Evolutionary conservation across 2,329 filamentous ascomycete species (phyloP).

Genomic region (Chaetomiaceae sp.): DNA sequence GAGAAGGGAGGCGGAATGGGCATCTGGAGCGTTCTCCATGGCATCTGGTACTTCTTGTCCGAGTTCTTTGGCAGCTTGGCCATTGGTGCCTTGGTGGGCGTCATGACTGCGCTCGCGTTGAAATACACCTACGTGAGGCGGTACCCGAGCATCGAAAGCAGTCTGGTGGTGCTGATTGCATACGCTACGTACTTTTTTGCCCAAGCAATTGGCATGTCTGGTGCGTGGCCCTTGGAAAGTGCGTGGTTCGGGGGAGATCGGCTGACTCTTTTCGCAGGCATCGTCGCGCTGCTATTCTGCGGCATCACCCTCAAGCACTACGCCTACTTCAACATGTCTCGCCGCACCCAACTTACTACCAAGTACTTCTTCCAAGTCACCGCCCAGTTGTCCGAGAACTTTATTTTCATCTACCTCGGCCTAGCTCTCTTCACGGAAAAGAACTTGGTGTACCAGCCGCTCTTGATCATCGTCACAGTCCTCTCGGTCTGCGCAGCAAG

Average conservation of each 20-base stretch:
- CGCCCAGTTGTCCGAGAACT: conserved; percentile 94
- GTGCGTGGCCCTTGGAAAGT: conserved; percentile 47
- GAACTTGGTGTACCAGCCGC: conserved; percentile 82
- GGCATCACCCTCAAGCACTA: conserved; percentile 98
- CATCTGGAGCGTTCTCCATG: conserved; percentile 80
- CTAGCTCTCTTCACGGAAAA: conserved; percentile 91
- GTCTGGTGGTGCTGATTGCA: conserved; percentile 85
- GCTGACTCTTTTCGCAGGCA: conserved; percentile 54
- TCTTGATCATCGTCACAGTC: conserved; percentile 90
- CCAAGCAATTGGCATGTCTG: conserved; percentile 91
- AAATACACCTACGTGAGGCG: conserved; percentile 93
- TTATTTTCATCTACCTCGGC: conserved; percentile 98
- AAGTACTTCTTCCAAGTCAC: conserved; percentile 97
- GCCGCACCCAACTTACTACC: conserved; percentile 91
- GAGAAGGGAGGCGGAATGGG: conserved; percentile 72
- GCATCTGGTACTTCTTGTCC: conserved; percentile 87
- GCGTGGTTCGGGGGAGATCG: background rate
- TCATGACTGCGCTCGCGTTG: conserved; percentile 78
- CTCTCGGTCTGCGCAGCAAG: conserved; percentile 87
- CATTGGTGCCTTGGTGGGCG: conserved; percentile 83
- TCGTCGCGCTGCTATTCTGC: conserved; percentile 94
- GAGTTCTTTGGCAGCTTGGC: conserved; percentile 93
- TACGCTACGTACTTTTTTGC: conserved; percentile 98
- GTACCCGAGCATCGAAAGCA: conserved; percentile 95
- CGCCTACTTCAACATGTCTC: conserved; percentile 99